Conservation (phyloP, 2,329 filamentous ascomycete species). For the Rutstroemia sydowiana region DNA sequence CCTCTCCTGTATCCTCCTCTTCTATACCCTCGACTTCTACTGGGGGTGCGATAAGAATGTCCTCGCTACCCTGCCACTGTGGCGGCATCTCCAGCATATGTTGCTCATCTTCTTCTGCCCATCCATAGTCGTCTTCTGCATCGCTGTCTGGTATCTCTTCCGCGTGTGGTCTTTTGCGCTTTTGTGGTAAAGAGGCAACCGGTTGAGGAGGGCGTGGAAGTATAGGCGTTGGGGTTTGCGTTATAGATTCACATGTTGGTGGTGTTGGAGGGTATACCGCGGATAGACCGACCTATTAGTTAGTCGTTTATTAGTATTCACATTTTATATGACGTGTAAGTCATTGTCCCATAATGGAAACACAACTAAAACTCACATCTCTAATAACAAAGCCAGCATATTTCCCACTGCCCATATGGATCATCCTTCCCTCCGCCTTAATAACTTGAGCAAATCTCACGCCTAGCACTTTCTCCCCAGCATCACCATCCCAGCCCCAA, state of each 20-base stretch:
- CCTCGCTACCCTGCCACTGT: constrained; percentile 62
- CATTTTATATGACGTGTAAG: constrained; percentile 7
- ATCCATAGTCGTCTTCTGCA: constrained; percentile 56
- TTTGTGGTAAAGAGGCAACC: constrained; percentile 36
- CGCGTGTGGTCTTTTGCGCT: constrained; percentile 58
- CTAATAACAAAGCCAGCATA: constrained; percentile 23
- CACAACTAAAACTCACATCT: constrained; percentile 15
- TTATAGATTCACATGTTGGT: constrained; percentile 2
- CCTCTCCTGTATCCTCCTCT: constrained; percentile 11
- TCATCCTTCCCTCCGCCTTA: constrained; percentile 49
- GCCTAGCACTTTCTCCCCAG: constrained; percentile 42
- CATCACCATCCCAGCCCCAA: constrained; percentile 48
- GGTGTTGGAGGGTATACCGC: constrained; percentile 8
- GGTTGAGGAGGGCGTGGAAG: neutral
- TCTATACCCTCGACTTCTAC: constrained; percentile 16
- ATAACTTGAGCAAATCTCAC: constrained; percentile 56
- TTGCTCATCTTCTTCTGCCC: constrained; percentile 60
- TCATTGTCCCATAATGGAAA: neutral
- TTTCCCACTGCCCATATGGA: constrained; percentile 17
- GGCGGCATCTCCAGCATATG: constrained; percentile 49
- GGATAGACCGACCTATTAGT: constrained; percentile 12
- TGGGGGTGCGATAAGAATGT: constrained; percentile 41
- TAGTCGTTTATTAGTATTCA: neutral
- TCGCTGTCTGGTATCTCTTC: constrained; percentile 56
- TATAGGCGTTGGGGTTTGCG: neutral